These are phyloP conservation scores for Pythium utonaiense DNA, from an alignment of 352 stramenopile species.

Conservation along the genomic window DNA sequence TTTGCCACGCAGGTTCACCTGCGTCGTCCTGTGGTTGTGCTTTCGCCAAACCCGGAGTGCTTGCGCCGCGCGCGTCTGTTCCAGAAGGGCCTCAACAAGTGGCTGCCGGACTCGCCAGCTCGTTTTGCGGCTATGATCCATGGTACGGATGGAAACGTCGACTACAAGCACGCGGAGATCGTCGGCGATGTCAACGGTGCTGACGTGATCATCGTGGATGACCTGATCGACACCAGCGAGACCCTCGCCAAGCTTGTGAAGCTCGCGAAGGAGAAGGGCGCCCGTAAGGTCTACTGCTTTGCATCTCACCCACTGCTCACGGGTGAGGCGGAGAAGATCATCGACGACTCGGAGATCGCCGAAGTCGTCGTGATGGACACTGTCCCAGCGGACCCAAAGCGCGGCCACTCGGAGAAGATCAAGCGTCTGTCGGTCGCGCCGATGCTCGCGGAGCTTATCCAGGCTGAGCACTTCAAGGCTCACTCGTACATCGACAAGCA, in stretches of 20 bases:
- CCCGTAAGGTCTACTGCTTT: constrained; percentile 88
- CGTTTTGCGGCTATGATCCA: constrained; percentile 85
- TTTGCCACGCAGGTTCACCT: constrained; percentile 85
- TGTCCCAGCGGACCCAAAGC: constrained; percentile 59
- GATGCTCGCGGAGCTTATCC: constrained; percentile 89
- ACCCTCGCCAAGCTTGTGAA: constrained; percentile 83
- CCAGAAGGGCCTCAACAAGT: constrained; percentile 85
- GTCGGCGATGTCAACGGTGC: constrained; percentile 86
- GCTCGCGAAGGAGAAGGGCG: constrained; percentile 77
- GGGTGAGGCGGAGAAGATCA: constrained; percentile 79
- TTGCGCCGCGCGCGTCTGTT: constrained; percentile 82
- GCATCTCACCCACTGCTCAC: constrained; percentile 89
- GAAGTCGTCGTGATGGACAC: constrained; percentile 91
- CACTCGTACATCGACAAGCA: constrained; percentile 88
- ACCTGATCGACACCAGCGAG: constrained; percentile 87
- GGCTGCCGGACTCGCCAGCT: constrained; percentile 74
- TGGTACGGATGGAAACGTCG: constrained; percentile 47
- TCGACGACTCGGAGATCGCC: constrained; percentile 75
- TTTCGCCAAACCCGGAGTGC: constrained; percentile 88
- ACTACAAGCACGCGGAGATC: constrained; percentile 75
- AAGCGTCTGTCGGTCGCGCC: constrained; percentile 85
- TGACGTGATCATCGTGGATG: constrained; percentile 91
- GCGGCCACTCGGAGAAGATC: constrained; percentile 79
- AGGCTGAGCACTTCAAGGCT: constrained; percentile 89
- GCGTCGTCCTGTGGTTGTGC: constrained; percentile 76